A percentile compares a stretch with the other conserved stretches of the same genome.
phyloP scores from a whole-genome alignment of 2,329 filamentous ascomycete genomes.

The Shiraia bambusicola region DNA sequence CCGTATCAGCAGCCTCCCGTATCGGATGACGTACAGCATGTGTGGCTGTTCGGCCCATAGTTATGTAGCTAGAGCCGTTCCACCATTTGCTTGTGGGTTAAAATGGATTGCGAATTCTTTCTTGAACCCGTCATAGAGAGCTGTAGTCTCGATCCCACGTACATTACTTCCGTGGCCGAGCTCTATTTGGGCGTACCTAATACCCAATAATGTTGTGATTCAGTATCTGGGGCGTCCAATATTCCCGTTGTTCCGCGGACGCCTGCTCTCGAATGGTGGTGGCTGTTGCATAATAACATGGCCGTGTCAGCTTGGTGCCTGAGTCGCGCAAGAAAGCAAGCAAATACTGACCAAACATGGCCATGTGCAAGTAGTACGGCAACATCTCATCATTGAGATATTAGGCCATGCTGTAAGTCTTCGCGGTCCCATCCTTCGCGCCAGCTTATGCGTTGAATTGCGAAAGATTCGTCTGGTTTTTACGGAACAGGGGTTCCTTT shows the following conservation, averaged over 20 bases:
- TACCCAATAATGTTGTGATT: conserved; percentile 54
- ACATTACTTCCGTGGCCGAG: conserved; percentile 57
- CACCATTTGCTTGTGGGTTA: conserved; percentile 58
- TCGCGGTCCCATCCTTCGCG: conserved; percentile 52
- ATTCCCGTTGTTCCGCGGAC: conserved; percentile 49
- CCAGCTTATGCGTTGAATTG: conserved; percentile 49
- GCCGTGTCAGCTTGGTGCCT: conserved; percentile 20
- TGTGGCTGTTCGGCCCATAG: conserved; percentile 57
- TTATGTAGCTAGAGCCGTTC: conserved; percentile 56
- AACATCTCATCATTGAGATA: conserved; percentile 57
- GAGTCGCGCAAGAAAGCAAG: conserved; percentile 18
- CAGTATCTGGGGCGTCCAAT: conserved; percentile 55
- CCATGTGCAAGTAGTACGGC: conserved; percentile 54
- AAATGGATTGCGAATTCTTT: conserved; percentile 54
- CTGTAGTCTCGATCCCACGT: conserved; percentile 52
- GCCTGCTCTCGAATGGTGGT: conserved; percentile 55
- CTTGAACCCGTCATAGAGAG: conserved; percentile 48
- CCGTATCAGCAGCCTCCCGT: neutral
- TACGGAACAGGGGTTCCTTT: conserved; percentile 53
- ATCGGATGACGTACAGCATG: conserved; percentile 44
- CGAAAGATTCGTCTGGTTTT: conserved; percentile 53
- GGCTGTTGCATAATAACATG: conserved; percentile 16
- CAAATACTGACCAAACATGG: conserved; percentile 50
- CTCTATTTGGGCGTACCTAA: conserved; percentile 56
- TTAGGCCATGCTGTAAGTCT: conserved; percentile 55